These are phyloP conservation scores for Botrytis sinoallii DNA, from an alignment of 2,329 filamentous ascomycete genomes.

Conservation along the genomic window DNA sequence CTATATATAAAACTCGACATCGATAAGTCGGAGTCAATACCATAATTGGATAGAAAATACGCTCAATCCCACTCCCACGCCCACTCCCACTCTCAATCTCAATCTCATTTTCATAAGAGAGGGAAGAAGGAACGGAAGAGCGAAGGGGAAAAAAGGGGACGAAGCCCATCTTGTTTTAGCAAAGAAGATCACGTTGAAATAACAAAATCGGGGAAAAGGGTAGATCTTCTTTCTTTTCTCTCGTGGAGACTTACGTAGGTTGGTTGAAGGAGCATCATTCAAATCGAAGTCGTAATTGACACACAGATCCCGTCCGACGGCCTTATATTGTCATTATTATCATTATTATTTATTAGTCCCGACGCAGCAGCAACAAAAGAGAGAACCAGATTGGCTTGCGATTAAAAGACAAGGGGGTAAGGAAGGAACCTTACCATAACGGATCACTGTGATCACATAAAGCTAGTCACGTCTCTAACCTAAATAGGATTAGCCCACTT, in stretches of 20 bases:
- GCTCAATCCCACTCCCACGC: neutral
- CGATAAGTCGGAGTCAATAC: neutral
- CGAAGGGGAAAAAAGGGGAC: neutral
- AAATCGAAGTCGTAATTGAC: neutral
- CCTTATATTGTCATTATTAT: neutral
- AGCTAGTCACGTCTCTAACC: constrained; percentile 13
- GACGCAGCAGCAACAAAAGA: neutral
- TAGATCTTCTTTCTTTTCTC: neutral
- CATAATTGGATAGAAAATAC: neutral
- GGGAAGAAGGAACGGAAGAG: neutral
- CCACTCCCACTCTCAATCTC: neutral
- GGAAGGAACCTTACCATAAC: constrained; percentile 3
- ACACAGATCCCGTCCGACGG: neutral
- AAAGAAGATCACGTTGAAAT: neutral
- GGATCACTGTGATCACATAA: neutral
- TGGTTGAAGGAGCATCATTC: neutral
- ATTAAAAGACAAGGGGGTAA: constrained; percentile 5
- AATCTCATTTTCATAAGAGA: neutral
- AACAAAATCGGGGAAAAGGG: neutral
- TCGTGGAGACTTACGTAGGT: neutral
- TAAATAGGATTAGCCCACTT: constrained; percentile 6
- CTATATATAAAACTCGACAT: neutral
- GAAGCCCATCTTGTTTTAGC: neutral
- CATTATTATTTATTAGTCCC: neutral
- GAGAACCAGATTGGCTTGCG: neutral